A percentile compares a stretch with the other conserved stretches of the same genome.
Conservation (phyloP, 192 early-diverging fungal species). For the Coemansia sp. region DNA sequence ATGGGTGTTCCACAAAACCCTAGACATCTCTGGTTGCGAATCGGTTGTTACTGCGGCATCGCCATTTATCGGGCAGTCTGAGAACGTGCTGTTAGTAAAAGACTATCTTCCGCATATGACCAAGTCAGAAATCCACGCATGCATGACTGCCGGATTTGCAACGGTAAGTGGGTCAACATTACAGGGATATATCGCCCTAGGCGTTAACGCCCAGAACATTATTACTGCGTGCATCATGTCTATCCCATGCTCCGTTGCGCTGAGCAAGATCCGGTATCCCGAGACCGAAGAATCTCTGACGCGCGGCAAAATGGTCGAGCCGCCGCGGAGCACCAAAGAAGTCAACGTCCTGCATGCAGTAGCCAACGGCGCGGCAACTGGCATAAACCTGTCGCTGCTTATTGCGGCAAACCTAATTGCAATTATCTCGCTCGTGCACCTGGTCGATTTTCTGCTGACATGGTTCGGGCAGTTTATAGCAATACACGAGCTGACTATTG, state of each 20-base stretch:
- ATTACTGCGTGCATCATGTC: conserved; percentile 91
- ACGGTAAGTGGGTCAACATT: conserved; percentile 85
- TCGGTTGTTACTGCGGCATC: conserved; percentile 81
- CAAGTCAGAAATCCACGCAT: conserved; percentile 78
- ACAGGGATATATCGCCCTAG: conserved; percentile 69
- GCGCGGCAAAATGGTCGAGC: conserved; percentile 60
- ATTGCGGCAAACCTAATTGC: conserved; percentile 75
- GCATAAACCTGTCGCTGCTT: conserved; percentile 71
- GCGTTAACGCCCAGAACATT: conserved; percentile 62
- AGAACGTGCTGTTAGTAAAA: conserved; percentile 76
- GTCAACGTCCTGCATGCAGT: conserved; percentile 78
- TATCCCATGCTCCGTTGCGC: conserved; percentile 75
- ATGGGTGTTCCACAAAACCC: conserved; percentile 59
- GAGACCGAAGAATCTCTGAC: conserved; percentile 82
- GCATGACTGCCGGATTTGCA: conserved; percentile 87
- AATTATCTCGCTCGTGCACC: conserved; percentile 67
- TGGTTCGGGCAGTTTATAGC: conserved; percentile 68
- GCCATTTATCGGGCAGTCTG: conserved; percentile 81
- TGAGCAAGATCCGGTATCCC: conserved; percentile 84
- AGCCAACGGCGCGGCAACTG: conserved; percentile 77
- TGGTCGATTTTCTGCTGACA: conserved; percentile 67
- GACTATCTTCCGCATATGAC: conserved; percentile 85
- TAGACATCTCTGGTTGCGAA: conserved; percentile 79
- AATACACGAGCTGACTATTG: conserved; percentile 59
- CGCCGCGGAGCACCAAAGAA: conserved; percentile 59